Base-by-base conservation (phyloP, 176 grass and related monocot genomes). In the Oryza coarctata region DNA sequence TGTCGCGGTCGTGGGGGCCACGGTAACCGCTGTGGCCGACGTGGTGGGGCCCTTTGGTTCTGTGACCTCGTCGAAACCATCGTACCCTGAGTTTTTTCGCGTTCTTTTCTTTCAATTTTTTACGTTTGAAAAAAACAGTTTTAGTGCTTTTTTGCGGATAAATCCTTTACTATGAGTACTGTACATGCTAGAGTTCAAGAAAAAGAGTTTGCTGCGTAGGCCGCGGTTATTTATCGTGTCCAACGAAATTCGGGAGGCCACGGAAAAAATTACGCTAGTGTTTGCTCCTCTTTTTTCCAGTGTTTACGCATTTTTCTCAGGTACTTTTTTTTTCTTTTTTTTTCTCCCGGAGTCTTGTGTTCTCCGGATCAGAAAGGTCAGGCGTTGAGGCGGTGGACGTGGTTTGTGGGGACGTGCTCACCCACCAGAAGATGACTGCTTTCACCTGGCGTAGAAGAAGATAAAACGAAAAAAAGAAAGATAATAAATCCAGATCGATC, bases 1-100 rank as follows among this genome's bases (percentile, higher is more conserved):
- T 18, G 77, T 66, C 27, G 79, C 64, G 32, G 40, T 64, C 31
- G 31, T 49, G 7, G 78, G 78, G 64, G 25, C 57, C 68, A 0
- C 9, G 35, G 36, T 36, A 73, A 72, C 67, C 22, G 67, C 58
- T 13, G 13, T 39, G 28, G 64, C 85, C 65, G 79, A 77, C 72
- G 52, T 39, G 1, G 30, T 25, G 72, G 85, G 30, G 8, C 64
- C 79, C 4, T 7, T 22, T 55, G 17, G 0, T 26, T 23, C n/a
- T 4, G 2, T 0, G 3, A 6, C 43, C 0, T 3, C 30, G 30
- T 30, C 17, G 10, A n/a, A 29, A 8, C 31, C 41, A 17, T 70
- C 65, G 12, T 44, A 9, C 62, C 30, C 11, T 26, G 65, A 63
- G 73, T 6, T 61, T 23, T 77, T 32, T 45, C 43, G 43, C 45